Percentiles rank a stretch among this genome's conserved stretches.
Conservation (phyloP, 495 filamentous ascomycete species). For the Penicillium pulvis region DNA sequence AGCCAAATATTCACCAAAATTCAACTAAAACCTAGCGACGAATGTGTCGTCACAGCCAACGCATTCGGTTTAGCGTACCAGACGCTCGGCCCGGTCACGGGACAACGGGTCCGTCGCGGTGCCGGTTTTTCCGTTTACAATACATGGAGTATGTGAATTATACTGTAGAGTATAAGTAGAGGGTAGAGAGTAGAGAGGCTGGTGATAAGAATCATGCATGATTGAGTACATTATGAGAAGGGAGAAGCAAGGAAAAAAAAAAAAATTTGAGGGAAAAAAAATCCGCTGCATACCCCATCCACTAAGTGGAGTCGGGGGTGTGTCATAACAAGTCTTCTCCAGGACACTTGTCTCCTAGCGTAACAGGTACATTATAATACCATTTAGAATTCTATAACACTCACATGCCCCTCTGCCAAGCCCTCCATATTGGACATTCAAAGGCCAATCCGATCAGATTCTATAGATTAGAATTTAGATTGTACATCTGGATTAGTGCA, state of each 20-base stretch:
- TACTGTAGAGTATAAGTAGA: not conserved
- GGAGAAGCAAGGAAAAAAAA: not conserved
- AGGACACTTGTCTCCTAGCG: not conserved
- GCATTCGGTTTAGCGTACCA: not conserved
- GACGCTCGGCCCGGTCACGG: constrained; percentile 19
- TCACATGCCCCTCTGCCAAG: not conserved
- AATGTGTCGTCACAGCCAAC: not conserved
- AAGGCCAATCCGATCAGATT: not conserved
- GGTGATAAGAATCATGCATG: too few species aligned
- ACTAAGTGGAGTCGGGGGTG: constrained; percentile 3
- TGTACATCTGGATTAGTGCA: too few species aligned
- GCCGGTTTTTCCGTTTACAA: constrained; percentile 11
- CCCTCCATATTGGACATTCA: too few species aligned
- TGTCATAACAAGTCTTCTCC: constrained; percentile 4
- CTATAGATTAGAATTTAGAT: not conserved
- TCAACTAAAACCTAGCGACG: too few species aligned
- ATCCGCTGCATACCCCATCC: not conserved
- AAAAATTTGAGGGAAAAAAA: not conserved
- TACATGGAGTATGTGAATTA: not conserved
- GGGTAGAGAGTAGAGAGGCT: not conserved
- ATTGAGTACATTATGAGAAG: not conserved
- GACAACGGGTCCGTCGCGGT: constrained; percentile 14
- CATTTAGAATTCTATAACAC: not conserved
- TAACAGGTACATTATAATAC: not conserved
- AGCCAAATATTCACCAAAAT: not conserved